A percentile compares a stretch with the other conserved stretches of the same genome.
Conservation (phyloP, 768 basidiomycete species). For the Suillus cothurnatus region DNA sequence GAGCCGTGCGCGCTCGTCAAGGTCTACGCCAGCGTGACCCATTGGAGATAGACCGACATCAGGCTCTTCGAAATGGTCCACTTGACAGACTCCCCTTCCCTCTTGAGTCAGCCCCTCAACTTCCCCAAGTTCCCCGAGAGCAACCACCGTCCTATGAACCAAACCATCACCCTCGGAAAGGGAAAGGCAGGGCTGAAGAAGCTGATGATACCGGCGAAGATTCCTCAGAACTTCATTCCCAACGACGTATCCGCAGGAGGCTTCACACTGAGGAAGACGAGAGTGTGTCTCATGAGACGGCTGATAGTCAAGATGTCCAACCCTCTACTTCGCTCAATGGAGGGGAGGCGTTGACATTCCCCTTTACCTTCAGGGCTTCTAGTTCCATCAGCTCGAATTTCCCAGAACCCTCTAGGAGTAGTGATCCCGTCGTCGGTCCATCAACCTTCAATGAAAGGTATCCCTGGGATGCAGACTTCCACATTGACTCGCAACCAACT, state of each 20-base stretch:
- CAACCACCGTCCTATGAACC: constrained; percentile 3
- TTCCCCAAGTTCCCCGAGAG: constrained; percentile 2
- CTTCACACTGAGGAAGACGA: constrained; percentile 17
- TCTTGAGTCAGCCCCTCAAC: constrained; percentile 16
- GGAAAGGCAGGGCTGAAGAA: constrained; percentile 26
- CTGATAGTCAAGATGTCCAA: constrained; percentile 15
- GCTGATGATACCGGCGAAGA: constrained; percentile 8
- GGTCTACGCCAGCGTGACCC: constrained; percentile 21
- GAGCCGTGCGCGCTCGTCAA: constrained; percentile 29
- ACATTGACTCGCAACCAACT: constrained; percentile 5
- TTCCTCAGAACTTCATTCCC: constrained; percentile 9
- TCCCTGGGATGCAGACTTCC: constrained; percentile 5
- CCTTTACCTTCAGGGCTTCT: constrained; percentile 19
- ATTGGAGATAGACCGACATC: constrained; percentile 18
- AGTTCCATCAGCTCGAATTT: constrained; percentile 10
- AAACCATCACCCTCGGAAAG: constrained; percentile 18
- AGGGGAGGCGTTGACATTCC: constrained; percentile 5
- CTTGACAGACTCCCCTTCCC: constrained; percentile 20
- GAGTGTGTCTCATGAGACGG: background rate
- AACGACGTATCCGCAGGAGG: constrained; percentile 23
- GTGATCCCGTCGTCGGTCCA: background rate
- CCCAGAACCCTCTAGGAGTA: background rate
- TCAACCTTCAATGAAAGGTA: background rate
- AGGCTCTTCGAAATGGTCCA: constrained; percentile 17
- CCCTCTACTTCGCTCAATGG: background rate